phyloP scores from a whole-genome alignment of 2,329 filamentous ascomycete species.

The Cercospora janseana region DNA sequence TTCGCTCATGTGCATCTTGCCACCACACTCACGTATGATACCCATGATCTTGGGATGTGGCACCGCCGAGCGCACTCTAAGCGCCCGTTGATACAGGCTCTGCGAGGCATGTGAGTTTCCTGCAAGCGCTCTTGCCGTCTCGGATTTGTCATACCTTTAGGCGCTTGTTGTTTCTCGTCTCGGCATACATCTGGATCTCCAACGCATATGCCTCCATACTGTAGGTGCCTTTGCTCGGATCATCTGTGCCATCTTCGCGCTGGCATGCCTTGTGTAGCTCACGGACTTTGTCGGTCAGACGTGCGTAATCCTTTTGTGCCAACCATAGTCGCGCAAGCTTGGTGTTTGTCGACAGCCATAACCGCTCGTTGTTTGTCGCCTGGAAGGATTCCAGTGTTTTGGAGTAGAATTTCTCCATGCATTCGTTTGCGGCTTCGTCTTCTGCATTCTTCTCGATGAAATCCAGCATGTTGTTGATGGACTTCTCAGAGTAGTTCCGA shows the following conservation, averaged over 20 bases:
- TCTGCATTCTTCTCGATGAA: conserved; percentile 89
- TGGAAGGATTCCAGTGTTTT: conserved; percentile 92
- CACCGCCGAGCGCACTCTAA: conserved; percentile 92
- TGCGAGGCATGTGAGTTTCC: conserved; percentile 31
- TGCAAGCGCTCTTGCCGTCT: conserved; percentile 11
- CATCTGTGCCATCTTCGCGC: conserved; percentile 78
- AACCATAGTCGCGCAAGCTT: conserved; percentile 90
- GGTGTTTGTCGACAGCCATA: conserved; percentile 98
- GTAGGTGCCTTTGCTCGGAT: conserved; percentile 94
- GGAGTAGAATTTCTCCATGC: conserved; percentile 94
- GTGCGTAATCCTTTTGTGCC: conserved; percentile 82
- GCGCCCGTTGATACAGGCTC: conserved; percentile 82
- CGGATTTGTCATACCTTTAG: conserved; percentile 61
- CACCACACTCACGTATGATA: conserved; percentile 95
- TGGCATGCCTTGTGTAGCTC: conserved; percentile 90
- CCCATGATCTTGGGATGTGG: conserved; percentile 99
- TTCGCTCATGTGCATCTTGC: conserved; percentile 99
- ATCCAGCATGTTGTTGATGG: conserved; percentile 98
- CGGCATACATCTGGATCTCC: conserved; percentile 98
- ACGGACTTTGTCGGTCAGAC: conserved; percentile 76
- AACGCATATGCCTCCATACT: conserved; percentile 92
- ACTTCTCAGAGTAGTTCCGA: conserved; percentile 97
- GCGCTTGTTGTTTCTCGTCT: conserved; percentile 95
- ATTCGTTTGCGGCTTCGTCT: conserved; percentile 67
- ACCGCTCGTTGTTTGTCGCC: conserved; percentile 91